These are phyloP conservation scores for Eutrema japonicum DNA, from an alignment of 345 rosid genomes.

Conservation along the genomic window DNA sequence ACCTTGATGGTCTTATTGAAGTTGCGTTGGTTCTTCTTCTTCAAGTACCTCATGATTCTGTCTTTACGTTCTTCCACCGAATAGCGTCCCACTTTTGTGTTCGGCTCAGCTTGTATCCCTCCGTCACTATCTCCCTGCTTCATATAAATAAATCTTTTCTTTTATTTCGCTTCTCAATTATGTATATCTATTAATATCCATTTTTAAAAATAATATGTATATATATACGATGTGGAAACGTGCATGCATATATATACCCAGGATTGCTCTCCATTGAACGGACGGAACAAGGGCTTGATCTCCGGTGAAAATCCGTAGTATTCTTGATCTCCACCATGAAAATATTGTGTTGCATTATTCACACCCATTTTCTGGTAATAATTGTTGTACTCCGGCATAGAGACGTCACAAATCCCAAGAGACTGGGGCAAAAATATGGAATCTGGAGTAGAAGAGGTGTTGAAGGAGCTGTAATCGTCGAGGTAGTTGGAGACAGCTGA, in stretches of 20 bases:
- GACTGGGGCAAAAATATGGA: slow-evolving; percentile 34
- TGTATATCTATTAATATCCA: neutral
- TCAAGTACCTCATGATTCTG: slow-evolving; percentile 80
- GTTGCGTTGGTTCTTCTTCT: slow-evolving; percentile 92
- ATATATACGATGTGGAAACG: neutral
- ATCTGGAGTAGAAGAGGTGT: slow-evolving; percentile 25
- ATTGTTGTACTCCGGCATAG: slow-evolving; percentile 45
- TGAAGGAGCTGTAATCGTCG: slow-evolving; percentile 32
- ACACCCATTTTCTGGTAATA: slow-evolving; percentile 32
- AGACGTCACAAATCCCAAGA: slow-evolving; percentile 48
- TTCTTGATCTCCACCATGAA: slow-evolving; percentile 54
- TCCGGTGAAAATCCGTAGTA: slow-evolving; percentile 52
- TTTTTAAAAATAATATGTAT: neutral
- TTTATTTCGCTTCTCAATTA: neutral
- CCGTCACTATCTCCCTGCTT: slow-evolving; percentile 54
- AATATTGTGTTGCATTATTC: slow-evolving; percentile 43
- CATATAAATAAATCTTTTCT: neutral
- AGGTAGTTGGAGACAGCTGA: slow-evolving; percentile 36
- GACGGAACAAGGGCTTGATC: slow-evolving; percentile 50
- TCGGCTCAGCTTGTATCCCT: slow-evolving; percentile 50
- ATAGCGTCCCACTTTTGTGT: slow-evolving; percentile 67
- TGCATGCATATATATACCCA: slow-evolving; percentile 44
- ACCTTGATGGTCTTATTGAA: slow-evolving; percentile 96
- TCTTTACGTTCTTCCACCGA: slow-evolving; percentile 85
- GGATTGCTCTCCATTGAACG: slow-evolving; percentile 44